Conservation (phyloP, 306 rosid genomes). For the Sphenostylis stenocarpa region DNA sequence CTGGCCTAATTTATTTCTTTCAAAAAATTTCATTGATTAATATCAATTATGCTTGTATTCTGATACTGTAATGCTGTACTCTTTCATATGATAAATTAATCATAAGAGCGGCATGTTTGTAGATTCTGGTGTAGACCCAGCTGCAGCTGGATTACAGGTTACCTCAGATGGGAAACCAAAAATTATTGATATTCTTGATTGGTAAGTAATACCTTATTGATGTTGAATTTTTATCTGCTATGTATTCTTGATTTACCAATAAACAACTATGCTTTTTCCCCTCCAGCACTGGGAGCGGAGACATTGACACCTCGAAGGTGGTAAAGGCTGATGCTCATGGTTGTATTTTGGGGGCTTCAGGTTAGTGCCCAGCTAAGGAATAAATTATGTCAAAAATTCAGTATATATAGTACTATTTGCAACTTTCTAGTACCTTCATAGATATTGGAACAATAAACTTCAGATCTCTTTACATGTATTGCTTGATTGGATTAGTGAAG, state of each 20-base stretch:
- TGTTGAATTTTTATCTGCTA: neutral
- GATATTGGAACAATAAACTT: slow-evolving; percentile 17
- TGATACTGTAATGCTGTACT: neutral
- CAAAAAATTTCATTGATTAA: neutral
- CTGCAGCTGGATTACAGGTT: slow-evolving; percentile 94
- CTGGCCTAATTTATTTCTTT: neutral
- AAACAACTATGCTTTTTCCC: slow-evolving; percentile 13
- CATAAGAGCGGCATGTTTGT: slow-evolving; percentile 23
- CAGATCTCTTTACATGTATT: slow-evolving; percentile 11
- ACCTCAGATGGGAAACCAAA: slow-evolving; percentile 97
- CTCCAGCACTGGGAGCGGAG: slow-evolving; percentile 92
- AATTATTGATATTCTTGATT: slow-evolving; percentile 79
- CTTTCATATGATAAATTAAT: neutral
- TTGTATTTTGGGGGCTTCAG: slow-evolving; percentile 80
- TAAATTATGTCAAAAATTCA: neutral
- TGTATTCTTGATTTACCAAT: slow-evolving; percentile 12
- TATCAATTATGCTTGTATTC: neutral
- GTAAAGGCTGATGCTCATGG: slow-evolving; percentile 82
- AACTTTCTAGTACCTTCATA: slow-evolving; percentile 9
- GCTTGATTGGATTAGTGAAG: slow-evolving; percentile 3
- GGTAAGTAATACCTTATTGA: slow-evolving; percentile 48
- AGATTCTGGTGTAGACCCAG: slow-evolving; percentile 98
- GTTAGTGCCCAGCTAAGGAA: slow-evolving; percentile 45
- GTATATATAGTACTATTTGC: neutral
- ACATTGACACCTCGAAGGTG: slow-evolving; percentile 84